Evolutionary conservation across 2,329 filamentous ascomycete genomes (phyloP).

Genomic region (Colletotrichum destructivum): DNA sequence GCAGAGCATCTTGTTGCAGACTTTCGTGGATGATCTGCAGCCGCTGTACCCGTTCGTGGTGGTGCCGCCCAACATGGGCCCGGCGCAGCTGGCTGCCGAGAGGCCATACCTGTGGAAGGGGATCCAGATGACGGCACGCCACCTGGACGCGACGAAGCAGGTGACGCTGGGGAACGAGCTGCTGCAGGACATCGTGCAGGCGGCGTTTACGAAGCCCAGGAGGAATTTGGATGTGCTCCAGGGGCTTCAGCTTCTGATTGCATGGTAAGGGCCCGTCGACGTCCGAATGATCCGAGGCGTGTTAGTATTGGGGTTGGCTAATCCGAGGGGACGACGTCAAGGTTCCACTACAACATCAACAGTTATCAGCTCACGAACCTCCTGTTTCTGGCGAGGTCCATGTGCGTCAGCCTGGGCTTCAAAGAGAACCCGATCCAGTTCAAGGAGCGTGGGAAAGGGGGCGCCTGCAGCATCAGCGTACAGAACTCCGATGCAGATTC

Average conservation of each 20-base stretch:
- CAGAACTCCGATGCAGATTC: background rate
- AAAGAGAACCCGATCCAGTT: conserved; percentile 48
- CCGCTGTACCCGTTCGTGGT: conserved; percentile 63
- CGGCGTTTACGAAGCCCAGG: conserved; percentile 57
- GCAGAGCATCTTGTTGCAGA: conserved; percentile 56
- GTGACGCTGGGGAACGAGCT: conserved; percentile 60
- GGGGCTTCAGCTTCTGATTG: conserved; percentile 60
- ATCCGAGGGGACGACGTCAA: conserved; percentile 40
- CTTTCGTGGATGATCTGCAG: conserved; percentile 53
- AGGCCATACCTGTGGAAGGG: conserved; percentile 66
- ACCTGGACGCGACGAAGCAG: conserved; percentile 62
- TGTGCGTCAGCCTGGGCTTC: conserved; percentile 60
- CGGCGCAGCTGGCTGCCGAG: conserved; percentile 54
- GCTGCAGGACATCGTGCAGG: conserved; percentile 59
- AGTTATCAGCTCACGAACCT: conserved; percentile 66
- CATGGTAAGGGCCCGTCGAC: conserved; percentile 57
- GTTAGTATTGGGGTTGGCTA: background rate
- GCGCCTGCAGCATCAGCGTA: conserved; percentile 20
- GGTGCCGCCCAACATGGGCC: conserved; percentile 54
- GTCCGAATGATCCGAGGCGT: background rate
- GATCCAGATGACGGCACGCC: conserved; percentile 61
- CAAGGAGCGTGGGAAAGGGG: conserved; percentile 35
- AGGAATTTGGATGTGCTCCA: conserved; percentile 65
- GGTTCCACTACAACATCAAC: conserved; percentile 65
- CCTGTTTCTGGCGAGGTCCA: conserved; percentile 63